phyloP scores from a whole-genome alignment of 2,329 filamentous ascomycete genomes.

The Botrytis byssoidea region DNA sequence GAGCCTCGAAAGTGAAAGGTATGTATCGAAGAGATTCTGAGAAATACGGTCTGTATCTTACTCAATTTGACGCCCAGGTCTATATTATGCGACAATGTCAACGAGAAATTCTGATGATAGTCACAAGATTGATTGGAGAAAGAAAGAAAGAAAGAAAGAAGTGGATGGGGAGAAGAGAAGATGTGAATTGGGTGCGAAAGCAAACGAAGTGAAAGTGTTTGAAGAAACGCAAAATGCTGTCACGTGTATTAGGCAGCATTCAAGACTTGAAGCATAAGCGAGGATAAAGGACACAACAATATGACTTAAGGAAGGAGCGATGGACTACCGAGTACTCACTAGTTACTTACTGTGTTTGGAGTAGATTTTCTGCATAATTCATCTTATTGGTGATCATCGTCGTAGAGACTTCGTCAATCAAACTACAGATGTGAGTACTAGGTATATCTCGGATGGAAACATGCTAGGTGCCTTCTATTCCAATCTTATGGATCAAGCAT shows the following conservation, averaged over 20 bases:
- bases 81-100: no score
- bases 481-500: background rate
- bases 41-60: no score
- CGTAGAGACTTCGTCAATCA: no score
- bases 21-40: no score
- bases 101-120: background rate
- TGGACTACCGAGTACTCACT: rapidly evolving
- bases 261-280: background rate
- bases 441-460: background rate
- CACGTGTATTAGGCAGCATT: background rate
- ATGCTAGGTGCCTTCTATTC: background rate
- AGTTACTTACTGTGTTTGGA: background rate
- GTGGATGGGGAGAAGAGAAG: background rate
- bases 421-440: background rate
- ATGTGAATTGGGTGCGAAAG: background rate
- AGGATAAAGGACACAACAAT: background rate
- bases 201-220: background rate
- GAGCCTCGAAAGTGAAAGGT: background rate
- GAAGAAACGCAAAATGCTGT: background rate
- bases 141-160: background rate
- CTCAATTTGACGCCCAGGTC: background rate
- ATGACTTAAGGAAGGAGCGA: background rate
- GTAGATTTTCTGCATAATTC: background rate
- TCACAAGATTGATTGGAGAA: background rate
- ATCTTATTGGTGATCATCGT: background rate